These are phyloP conservation scores for Salix purpurea DNA, from an alignment of 345 rosid species.

Conservation along the genomic window DNA sequence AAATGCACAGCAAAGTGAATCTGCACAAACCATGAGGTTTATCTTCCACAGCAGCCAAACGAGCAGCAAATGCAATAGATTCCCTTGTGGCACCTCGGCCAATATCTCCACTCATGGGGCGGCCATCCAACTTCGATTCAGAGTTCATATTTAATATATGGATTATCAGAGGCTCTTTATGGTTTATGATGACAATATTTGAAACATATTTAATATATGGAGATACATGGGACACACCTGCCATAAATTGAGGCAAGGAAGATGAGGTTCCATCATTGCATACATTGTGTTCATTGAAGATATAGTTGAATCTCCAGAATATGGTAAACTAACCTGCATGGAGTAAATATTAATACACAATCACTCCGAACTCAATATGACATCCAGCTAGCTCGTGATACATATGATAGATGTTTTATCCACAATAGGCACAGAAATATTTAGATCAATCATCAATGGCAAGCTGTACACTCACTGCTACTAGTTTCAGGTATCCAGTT, in stretches of 20 bases:
- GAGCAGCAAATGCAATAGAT: constrained; percentile 46
- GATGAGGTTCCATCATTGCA: constrained; percentile 43
- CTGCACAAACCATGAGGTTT: constrained; percentile 42
- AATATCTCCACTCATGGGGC: constrained; percentile 69
- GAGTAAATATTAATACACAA: background rate
- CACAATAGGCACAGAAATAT: background rate
- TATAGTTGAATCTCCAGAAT: constrained; percentile 40
- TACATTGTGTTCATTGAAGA: constrained; percentile 47
- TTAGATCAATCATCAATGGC: background rate
- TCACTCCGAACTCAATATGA: background rate
- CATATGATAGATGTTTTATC: background rate
- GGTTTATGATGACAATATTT: background rate
- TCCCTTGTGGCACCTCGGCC: constrained; percentile 59
- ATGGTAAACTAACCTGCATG: constrained; percentile 51
- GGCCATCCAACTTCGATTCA: constrained; percentile 52
- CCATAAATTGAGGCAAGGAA: constrained; percentile 52
- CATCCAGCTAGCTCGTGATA: background rate
- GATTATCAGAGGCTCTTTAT: background rate
- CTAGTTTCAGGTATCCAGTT: constrained; percentile 35
- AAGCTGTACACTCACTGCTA: constrained; percentile 40
- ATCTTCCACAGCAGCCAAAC: constrained; percentile 38
- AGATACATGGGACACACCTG: constrained; percentile 30
- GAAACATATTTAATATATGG: background rate
- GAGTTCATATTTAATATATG: background rate
- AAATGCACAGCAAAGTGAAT: background rate